Evolutionary conservation across 352 stramenopile species (phyloP).

Genomic region (Phytopythium boreale): DNA sequence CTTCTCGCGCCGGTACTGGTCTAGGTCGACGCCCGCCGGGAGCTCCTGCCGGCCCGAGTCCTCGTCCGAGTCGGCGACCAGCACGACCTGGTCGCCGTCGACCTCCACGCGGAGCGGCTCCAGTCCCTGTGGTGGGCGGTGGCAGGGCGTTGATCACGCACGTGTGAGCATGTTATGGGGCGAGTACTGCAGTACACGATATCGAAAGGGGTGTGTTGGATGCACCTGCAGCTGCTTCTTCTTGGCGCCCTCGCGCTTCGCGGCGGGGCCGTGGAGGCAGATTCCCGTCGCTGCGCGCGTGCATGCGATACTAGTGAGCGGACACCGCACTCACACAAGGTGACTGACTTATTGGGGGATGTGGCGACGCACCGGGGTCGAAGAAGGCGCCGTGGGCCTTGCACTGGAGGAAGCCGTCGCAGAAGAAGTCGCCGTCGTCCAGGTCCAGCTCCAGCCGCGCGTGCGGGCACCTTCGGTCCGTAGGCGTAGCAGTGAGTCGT

Average conservation of each 20-base stretch:
- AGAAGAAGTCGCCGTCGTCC: slow-evolving; percentile 82
- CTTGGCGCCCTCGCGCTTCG: slow-evolving; percentile 23
- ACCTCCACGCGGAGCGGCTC: slow-evolving; percentile 35
- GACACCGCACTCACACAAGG: too few species aligned
- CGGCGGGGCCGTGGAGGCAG: slow-evolving; percentile 54
- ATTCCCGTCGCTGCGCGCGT: slow-evolving; percentile 41
- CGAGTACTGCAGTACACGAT: too few species aligned
- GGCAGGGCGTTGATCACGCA: neutral
- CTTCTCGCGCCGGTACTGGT: slow-evolving; percentile 37
- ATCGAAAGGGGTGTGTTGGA: neutral
- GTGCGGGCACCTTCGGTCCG: slow-evolving; percentile 47
- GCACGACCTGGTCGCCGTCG: slow-evolving; percentile 40
- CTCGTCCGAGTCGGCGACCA: slow-evolving; percentile 21
- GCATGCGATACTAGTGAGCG: neutral
- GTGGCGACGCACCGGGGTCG: slow-evolving; percentile 36
- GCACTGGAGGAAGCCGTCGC: slow-evolving; percentile 75
- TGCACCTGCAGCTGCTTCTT: slow-evolving; percentile 13
- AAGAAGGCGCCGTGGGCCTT: slow-evolving; percentile 82
- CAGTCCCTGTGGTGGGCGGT: slow-evolving; percentile 37
- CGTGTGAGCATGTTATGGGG: neutral
- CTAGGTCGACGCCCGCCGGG: slow-evolving; percentile 18
- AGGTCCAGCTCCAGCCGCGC: slow-evolving; percentile 72
- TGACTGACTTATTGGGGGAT: too few species aligned
- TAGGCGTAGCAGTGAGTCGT: too few species aligned
- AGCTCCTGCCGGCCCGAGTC: slow-evolving; percentile 10